Conservation (phyloP, 306 rosid genomes). For the Ochetophila trinervis region DNA sequence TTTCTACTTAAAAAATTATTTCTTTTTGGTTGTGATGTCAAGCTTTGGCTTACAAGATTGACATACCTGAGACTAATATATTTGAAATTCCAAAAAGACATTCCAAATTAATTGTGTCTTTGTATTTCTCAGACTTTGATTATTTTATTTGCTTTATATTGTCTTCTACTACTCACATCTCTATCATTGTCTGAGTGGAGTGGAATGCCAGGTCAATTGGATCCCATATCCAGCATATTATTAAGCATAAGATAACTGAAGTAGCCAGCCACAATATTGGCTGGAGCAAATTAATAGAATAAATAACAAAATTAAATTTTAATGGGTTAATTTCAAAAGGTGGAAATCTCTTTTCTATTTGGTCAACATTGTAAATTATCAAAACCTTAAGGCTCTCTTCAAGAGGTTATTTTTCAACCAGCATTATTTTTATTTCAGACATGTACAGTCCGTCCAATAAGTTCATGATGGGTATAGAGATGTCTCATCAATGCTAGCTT, state of each 20-base stretch:
- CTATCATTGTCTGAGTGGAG: slow-evolving; percentile 47
- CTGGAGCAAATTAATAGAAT: not conserved
- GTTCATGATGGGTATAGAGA: too few relatives aligned
- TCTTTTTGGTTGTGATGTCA: slow-evolving; percentile 61
- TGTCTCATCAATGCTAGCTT: too few relatives aligned
- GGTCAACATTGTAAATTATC: not conserved
- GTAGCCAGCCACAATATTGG: too few relatives aligned
- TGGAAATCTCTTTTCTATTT: slow-evolving; percentile 8
- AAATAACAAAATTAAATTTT: not conserved
- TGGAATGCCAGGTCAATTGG: slow-evolving; percentile 71
- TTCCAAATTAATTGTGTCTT: slow-evolving; percentile 49
- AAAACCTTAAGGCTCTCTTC: not conserved
- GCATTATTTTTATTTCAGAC: not conserved
- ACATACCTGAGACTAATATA: slow-evolving; percentile 40
- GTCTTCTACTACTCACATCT: slow-evolving; percentile 79
- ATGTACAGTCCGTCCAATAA: too few relatives aligned
- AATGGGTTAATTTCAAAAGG: too few relatives aligned
- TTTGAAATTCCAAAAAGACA: slow-evolving; percentile 35
- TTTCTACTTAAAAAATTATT: slow-evolving; percentile 12
- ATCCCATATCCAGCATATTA: slow-evolving; percentile 30
- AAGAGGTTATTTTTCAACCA: not conserved
- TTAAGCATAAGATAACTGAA: slow-evolving; percentile 11
- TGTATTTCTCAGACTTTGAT: slow-evolving; percentile 7
- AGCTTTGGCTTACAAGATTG: slow-evolving; percentile 53
- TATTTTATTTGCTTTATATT: slow-evolving; percentile 36